Conservation (phyloP, 2,329 filamentous ascomycete species). For the Apiospora phragmitis region DNA sequence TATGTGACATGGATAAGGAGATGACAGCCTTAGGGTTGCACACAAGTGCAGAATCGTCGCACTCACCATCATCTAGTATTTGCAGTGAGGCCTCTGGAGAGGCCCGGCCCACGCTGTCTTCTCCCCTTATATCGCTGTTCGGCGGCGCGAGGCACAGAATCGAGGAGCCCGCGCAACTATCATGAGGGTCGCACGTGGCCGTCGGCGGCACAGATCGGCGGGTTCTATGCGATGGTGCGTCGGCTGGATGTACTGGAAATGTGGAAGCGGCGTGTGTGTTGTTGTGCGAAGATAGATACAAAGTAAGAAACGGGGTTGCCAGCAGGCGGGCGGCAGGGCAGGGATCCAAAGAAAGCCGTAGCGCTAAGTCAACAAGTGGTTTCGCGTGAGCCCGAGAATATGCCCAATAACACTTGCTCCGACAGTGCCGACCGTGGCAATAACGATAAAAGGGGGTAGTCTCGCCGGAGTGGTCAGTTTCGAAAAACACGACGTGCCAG, state of each 20-base stretch:
- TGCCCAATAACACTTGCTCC: neutral
- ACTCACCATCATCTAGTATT: conserved; percentile 19
- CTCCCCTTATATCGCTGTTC: conserved; percentile 6
- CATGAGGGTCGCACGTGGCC: conserved; percentile 16
- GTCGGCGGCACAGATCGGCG: conserved; percentile 10
- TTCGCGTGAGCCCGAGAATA: conserved; percentile 5
- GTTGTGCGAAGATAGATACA: conserved; percentile 1
- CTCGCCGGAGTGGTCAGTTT: neutral
- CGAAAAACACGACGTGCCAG: neutral
- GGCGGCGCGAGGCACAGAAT: conserved; percentile 17
- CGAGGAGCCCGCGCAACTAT: conserved; percentile 15
- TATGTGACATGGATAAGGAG: neutral
- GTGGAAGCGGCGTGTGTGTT: neutral
- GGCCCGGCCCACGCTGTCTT: conserved; percentile 14
- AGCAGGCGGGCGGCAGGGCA: conserved; percentile 1
- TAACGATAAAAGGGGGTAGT: neutral
- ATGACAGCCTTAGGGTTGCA: neutral
- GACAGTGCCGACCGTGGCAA: neutral
- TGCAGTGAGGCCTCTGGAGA: conserved; percentile 10
- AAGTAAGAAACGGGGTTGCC: conserved; percentile 4
- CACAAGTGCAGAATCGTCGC: neutral
- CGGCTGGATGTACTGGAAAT: neutral
- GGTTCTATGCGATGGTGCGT: conserved; percentile 5
- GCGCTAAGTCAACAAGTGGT: conserved; percentile 4
- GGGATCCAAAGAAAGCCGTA: conserved; percentile 7